Evolutionary conservation across 2,329 filamentous ascomycete genomes (phyloP).

Genomic region (Metarhizium album): DNA sequence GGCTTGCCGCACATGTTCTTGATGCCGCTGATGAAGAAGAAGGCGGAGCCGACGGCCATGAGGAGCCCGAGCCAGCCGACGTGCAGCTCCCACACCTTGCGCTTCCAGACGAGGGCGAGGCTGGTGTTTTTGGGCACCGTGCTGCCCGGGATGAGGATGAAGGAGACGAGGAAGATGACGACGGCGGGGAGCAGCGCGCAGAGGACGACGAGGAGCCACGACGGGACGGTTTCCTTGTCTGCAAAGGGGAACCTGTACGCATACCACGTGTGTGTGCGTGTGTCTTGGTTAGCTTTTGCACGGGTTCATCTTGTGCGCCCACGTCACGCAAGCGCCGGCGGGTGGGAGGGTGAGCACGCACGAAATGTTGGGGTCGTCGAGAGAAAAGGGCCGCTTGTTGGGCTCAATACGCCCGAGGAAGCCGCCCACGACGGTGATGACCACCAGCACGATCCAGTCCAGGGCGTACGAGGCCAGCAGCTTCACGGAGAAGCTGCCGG

Average conservation of each 20-base stretch:
- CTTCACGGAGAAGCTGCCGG: conserved; percentile 19
- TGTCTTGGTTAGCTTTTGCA: too few species aligned
- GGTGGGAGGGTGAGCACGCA: conserved; percentile 21
- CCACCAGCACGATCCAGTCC: conserved; percentile 62
- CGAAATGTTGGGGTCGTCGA: conserved; percentile 65
- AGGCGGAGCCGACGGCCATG: conserved; percentile 59
- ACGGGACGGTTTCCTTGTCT: conserved; percentile 60
- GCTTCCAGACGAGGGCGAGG: conserved; percentile 56
- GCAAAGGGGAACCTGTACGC: conserved; percentile 55
- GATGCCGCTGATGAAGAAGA: conserved; percentile 74
- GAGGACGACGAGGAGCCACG: conserved; percentile 53
- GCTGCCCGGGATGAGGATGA: conserved; percentile 62
- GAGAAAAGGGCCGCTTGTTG: conserved; percentile 60
- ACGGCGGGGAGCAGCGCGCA: conserved; percentile 52
- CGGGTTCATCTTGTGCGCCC: too few species aligned
- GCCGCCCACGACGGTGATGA: conserved; percentile 44
- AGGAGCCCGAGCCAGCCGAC: conserved; percentile 74
- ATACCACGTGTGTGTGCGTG: too few species aligned
- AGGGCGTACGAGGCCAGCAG: conserved; percentile 56
- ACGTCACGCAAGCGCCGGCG: too few species aligned
- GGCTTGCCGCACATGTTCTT: conserved; percentile 65
- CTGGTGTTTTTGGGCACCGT: conserved; percentile 54
- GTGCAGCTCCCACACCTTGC: conserved; percentile 87
- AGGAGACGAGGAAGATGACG: conserved; percentile 56
- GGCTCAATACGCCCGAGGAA: conserved; percentile 51